Conservation (phyloP, 2,329 filamentous ascomycete species). For the Beauveria bassiana region DNA sequence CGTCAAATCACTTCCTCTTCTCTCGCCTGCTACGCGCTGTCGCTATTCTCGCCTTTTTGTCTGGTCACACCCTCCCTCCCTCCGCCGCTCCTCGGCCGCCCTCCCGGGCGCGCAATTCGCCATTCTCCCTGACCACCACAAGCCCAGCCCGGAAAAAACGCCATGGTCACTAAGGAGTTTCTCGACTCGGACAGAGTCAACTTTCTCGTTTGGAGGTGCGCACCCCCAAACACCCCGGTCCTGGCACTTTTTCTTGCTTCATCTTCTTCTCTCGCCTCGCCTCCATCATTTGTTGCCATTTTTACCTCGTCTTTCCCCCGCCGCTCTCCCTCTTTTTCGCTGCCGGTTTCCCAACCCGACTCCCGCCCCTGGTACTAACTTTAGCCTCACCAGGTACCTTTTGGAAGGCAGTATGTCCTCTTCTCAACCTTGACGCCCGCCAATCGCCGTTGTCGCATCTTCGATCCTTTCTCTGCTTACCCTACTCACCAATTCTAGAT, state of each 20-base stretch:
- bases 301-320: not conserved
- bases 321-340: not conserved
- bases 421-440: constrained; percentile 5
- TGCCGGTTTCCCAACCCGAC: not conserved
- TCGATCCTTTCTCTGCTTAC: not conserved
- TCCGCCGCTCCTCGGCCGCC: not conserved
- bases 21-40: not conserved
- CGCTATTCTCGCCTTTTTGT: not conserved
- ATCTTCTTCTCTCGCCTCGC: constrained; percentile 13
- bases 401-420: constrained; percentile 51
- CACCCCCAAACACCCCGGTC: constrained; percentile 23
- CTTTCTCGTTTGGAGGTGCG: constrained; percentile 65
- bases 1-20: too few relatives aligned
- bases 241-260: constrained; percentile 17
- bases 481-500: constrained; percentile 35
- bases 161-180: constrained; percentile 50
- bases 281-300: constrained; percentile 10
- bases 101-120: constrained; percentile 9
- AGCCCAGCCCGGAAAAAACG: constrained; percentile 12
- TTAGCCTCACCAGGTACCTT: constrained; percentile 40
- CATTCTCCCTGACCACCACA: not conserved
- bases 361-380: constrained; percentile 9
- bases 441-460: constrained; percentile 6
- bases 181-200: constrained; percentile 61
- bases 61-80: not conserved